These are phyloP conservation scores for Cornus suecica DNA, from an alignment of 148 eudicot species.

Conservation along the genomic window DNA sequence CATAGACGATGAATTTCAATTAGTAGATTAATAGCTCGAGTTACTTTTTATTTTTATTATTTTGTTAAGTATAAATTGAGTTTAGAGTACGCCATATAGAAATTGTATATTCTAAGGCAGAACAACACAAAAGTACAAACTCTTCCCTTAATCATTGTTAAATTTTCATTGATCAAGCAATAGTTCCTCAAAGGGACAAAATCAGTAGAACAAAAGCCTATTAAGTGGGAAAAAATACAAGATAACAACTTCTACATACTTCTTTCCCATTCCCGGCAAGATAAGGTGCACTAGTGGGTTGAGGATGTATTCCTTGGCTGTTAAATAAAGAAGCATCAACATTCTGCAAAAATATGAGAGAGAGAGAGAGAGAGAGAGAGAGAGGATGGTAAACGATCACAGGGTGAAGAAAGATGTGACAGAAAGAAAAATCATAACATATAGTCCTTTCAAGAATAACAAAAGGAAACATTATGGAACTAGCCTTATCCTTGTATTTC, in stretches of 20 bases:
- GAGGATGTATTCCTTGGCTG: slow-evolving; percentile 90
- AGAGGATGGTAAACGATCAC: background rate
- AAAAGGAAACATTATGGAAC: slow-evolving; percentile 34
- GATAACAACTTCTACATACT: slow-evolving; percentile 36
- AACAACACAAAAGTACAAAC: background rate
- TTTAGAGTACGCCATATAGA: background rate
- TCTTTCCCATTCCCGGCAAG: slow-evolving; percentile 60
- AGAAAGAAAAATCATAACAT: background rate
- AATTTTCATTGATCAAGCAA: background rate
- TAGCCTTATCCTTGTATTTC: slow-evolving; percentile 74
- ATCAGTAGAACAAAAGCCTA: background rate
- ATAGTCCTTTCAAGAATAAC: background rate
- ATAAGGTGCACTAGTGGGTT: slow-evolving; percentile 57
- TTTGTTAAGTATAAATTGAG: no score
- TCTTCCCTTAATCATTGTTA: no score
- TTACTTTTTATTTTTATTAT: no score
- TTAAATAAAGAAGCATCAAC: slow-evolving; percentile 73
- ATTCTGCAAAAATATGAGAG: slow-evolving; percentile 39
- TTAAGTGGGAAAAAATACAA: background rate
- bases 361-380: background rate
- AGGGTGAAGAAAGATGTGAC: background rate
- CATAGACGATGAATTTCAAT: background rate
- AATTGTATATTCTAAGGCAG: background rate
- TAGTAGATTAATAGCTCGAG: background rate
- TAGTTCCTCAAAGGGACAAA: background rate